These are phyloP conservation scores for Punica granatum DNA, from an alignment of 345 rosid genomes.

Conservation along the genomic window DNA sequence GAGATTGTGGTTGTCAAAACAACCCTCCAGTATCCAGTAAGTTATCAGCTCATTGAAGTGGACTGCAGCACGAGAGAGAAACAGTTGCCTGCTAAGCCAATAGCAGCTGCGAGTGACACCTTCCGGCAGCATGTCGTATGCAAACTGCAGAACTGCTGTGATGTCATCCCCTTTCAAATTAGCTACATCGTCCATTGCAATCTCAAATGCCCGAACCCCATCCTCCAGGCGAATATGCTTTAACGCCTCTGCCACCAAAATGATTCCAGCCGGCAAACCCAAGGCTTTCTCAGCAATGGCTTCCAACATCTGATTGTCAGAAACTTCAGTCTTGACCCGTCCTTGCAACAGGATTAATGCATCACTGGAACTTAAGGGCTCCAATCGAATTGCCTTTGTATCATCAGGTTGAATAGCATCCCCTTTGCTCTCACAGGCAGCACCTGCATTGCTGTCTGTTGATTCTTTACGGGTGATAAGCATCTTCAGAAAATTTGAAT, in stretches of 20 bases:
- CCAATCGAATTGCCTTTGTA: fast-evolving
- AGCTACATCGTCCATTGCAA: neutral
- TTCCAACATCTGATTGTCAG: neutral
- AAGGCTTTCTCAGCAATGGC: neutral
- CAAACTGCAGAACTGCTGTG: neutral
- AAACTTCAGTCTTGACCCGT: neutral
- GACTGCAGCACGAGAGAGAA: slow-evolving; percentile 23
- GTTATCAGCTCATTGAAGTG: slow-evolving; percentile 47
- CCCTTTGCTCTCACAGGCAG: neutral
- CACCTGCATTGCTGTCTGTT: fast-evolving
- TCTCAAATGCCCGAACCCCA: slow-evolving; percentile 1
- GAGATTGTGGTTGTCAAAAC: slow-evolving; percentile 28
- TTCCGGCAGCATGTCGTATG: slow-evolving; percentile 5
- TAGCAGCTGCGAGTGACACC: slow-evolving; percentile 25
- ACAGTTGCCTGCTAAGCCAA: slow-evolving; percentile 41
- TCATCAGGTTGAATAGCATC: fast-evolving
- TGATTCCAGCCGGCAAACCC: neutral
- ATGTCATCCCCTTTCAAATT: neutral
- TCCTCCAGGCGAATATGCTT: neutral
- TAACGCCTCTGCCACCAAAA: neutral
- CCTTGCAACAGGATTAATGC: neutral
- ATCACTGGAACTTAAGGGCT: fast-evolving
- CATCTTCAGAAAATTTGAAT: fast-evolving
- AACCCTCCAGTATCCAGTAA: slow-evolving; percentile 69
- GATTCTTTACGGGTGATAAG: slow-evolving; percentile 5